phyloP scores from a whole-genome alignment of 495 filamentous ascomycete genomes.

The Xylaria nigripes region DNA sequence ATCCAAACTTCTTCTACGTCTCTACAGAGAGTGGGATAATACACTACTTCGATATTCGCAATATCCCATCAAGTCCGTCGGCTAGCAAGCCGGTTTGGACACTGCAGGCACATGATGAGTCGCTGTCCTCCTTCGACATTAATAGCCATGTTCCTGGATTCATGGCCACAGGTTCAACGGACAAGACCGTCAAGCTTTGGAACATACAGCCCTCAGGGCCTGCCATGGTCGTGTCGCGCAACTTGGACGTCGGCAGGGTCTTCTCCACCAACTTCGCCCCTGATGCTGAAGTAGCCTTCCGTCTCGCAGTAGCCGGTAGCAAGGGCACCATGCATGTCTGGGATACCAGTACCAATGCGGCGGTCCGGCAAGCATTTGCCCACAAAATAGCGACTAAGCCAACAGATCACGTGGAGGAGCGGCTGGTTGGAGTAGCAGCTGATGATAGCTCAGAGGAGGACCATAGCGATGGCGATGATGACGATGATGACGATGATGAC shows the following conservation, averaged over 20 bases:
- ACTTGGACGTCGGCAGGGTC: constrained; percentile 88
- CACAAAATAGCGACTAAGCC: constrained; percentile 48
- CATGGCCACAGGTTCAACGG: constrained; percentile 83
- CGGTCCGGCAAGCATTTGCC: constrained; percentile 81
- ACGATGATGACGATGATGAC: constrained; percentile 28
- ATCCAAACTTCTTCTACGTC: constrained; percentile 87
- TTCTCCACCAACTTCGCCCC: constrained; percentile 87
- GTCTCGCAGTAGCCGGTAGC: constrained; percentile 87
- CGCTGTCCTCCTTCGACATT: constrained; percentile 90
- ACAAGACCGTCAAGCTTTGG: constrained; percentile 95
- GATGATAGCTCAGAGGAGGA: constrained; percentile 49
- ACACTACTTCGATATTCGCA: constrained; percentile 77
- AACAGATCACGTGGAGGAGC: constrained; percentile 64
- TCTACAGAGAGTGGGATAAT: constrained; percentile 86
- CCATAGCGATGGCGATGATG: constrained; percentile 50
- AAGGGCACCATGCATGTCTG: constrained; percentile 90
- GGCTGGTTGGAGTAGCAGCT: constrained; percentile 61
- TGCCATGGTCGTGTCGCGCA: constrained; percentile 81
- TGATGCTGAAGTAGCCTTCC: constrained; percentile 80
- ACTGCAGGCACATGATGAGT: constrained; percentile 88
- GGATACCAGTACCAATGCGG: constrained; percentile 91
- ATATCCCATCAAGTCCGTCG: constrained; percentile 55
- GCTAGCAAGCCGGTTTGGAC: constrained; percentile 82
- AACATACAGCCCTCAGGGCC: constrained; percentile 73
- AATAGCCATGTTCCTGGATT: constrained; percentile 84